phyloP scores from a whole-genome alignment of 208 protist genomes.

The Wallacemonas collosoma region DNA sequence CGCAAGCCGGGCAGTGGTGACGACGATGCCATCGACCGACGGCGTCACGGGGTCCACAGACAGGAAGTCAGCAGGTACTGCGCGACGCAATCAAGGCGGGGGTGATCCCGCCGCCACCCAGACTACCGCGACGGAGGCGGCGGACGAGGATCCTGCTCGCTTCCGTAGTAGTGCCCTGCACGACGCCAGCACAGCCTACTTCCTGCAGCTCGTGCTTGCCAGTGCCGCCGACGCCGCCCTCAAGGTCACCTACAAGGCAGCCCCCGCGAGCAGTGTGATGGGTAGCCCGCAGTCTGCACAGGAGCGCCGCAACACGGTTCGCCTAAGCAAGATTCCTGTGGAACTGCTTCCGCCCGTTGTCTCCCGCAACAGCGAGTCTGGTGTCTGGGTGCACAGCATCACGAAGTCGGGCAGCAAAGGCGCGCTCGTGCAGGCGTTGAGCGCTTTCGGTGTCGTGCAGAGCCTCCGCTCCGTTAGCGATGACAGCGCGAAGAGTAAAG shows the following conservation, averaged over 20 bases:
- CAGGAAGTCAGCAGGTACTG: not conserved
- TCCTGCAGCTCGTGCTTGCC: slow-evolving; percentile 21
- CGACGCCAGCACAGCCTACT: slow-evolving; percentile 16
- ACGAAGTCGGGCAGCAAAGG: not conserved
- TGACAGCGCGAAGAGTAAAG: not conserved
- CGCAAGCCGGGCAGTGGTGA: not conserved
- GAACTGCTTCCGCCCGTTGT: slow-evolving; percentile 4
- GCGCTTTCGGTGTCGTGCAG: not conserved
- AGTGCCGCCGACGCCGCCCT: not conserved
- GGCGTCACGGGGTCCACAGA: not conserved
- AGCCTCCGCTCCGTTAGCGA: not conserved
- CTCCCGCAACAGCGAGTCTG: not conserved
- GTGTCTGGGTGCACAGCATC: slow-evolving; percentile 7
- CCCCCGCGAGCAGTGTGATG: not conserved
- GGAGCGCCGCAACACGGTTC: slow-evolving; percentile 9
- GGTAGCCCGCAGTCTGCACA: not conserved
- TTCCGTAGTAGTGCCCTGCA: slow-evolving; percentile 13
- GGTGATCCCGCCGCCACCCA: not conserved
- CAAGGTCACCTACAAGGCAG: slow-evolving; percentile 15
- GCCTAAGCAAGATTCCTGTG: not conserved
- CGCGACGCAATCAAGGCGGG: not conserved
- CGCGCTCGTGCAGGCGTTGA: not conserved
- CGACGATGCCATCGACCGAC: not conserved
- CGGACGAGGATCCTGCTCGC: not conserved
- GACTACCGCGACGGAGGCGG: not conserved